Evolutionary conservation across 192 early-diverging fungal species (phyloP).

Genomic region (Coemansia sp.): DNA sequence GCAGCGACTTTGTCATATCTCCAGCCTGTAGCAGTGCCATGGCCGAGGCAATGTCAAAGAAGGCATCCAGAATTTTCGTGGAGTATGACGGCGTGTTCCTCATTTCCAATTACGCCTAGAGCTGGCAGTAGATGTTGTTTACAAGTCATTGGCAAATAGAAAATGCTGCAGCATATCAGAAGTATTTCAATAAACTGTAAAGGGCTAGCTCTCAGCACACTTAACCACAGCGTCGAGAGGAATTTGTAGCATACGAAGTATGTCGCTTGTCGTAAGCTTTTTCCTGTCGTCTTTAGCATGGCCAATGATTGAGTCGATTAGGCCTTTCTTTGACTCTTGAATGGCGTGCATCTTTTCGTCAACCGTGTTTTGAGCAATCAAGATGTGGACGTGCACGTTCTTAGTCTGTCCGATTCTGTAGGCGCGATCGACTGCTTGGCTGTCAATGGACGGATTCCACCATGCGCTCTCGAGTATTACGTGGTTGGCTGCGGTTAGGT

Average conservation of each 20-base stretch:
- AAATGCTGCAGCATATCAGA: no score
- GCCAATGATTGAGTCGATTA: conserved; percentile 22
- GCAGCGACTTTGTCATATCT: background rate
- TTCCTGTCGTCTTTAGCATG: background rate
- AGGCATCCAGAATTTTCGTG: background rate
- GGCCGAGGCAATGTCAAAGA: background rate
- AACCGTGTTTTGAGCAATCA: conserved; percentile 87
- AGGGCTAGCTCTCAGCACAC: no score
- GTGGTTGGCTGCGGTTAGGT: conserved; percentile 66
- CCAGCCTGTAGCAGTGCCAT: background rate
- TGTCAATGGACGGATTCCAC: conserved; percentile 93
- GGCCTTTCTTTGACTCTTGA: conserved; percentile 18
- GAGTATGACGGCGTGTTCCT: background rate
- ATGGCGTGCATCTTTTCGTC: conserved; percentile 66
- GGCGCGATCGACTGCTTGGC: conserved; percentile 90
- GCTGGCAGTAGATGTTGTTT: background rate
- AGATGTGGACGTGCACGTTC: conserved; percentile 88
- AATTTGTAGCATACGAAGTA: background rate
- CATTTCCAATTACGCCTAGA: background rate
- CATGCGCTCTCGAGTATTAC: conserved; percentile 82
- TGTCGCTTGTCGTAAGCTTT: background rate
- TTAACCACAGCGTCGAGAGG: background rate
- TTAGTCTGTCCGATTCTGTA: conserved; percentile 97
- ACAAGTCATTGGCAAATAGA: no score
- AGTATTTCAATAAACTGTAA: background rate